Evolutionary conservation across 1,284 basidiomycete species (phyloP).

Genomic region (Microbotryomycetes sp.): DNA sequence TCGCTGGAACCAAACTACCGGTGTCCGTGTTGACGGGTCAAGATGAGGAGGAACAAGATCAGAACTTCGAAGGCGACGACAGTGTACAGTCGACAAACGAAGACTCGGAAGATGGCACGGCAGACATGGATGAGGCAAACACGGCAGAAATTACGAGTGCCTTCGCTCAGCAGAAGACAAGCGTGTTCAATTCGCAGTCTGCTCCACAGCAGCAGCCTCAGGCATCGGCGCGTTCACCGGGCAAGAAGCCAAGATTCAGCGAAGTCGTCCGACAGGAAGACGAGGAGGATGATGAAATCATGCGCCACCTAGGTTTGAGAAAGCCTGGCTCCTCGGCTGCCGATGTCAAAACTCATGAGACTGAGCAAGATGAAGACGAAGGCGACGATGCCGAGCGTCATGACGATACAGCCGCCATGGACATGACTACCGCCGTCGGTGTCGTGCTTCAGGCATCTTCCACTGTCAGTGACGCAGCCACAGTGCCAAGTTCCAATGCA

Average conservation of each 20-base stretch:
- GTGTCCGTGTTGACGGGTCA: constrained; percentile 10
- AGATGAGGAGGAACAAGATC: neutral
- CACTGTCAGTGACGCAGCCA: neutral
- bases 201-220: neutral
- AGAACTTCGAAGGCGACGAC: neutral
- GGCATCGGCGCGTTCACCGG: neutral
- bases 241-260: constrained; percentile 22
- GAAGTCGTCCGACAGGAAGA: constrained; percentile 21
- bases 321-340: neutral
- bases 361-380: neutral
- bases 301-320: constrained; percentile 21
- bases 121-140: constrained; percentile 11
- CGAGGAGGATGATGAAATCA: constrained; percentile 27
- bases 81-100: neutral
- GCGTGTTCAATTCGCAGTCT: constrained; percentile 2
- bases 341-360: neutral
- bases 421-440: neutral
- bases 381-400: constrained; percentile 9
- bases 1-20: constrained; percentile 27
- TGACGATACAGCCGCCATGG: constrained; percentile 7
- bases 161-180: constrained; percentile 2
- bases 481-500: constrained; percentile 11
- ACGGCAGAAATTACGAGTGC: constrained; percentile 6
- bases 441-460: neutral
- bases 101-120: constrained; percentile 12